Conservation (phyloP, 1,139 yeast species). For the Nakaseomyces delphensis region DNA sequence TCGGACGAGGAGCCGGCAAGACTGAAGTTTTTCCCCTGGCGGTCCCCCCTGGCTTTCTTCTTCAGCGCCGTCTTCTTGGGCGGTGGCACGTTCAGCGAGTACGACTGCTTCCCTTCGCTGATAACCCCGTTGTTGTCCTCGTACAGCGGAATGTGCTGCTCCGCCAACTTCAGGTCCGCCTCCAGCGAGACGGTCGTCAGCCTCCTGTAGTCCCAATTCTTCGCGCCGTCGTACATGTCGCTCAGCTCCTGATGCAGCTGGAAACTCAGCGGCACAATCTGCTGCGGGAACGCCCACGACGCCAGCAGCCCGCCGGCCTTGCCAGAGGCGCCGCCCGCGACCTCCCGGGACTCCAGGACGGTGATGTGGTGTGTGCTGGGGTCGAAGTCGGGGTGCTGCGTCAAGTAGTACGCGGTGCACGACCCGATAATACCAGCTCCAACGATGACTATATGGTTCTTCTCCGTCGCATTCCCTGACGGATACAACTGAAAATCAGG, state of each 20-base stretch:
- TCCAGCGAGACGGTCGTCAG: conserved; percentile 80
- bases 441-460: conserved; percentile 62
- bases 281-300: conserved; percentile 94
- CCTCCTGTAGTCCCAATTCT: conserved; percentile 88
- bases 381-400: conserved; percentile 73
- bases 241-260: conserved; percentile 77
- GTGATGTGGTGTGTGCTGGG: conserved; percentile 70
- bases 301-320: conserved; percentile 96
- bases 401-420: conserved; percentile 83
- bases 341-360: conserved; percentile 80
- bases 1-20: conserved; percentile 5
- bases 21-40: conserved; percentile 7
- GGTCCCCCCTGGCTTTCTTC: conserved; percentile 11
- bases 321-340: conserved; percentile 97
- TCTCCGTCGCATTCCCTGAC: conserved; percentile 50
- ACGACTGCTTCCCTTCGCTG: conserved; percentile 8
- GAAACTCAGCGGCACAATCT: conserved; percentile 83
- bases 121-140: conserved; percentile 7
- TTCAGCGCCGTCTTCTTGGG: conserved; percentile 11
- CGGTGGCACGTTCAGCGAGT: conserved; percentile 12
- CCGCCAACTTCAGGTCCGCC: conserved; percentile 48
- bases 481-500: conserved; percentile 29
- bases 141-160: conserved; percentile 6
- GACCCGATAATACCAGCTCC: conserved; percentile 98
- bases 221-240: conserved; percentile 66